Base-by-base conservation (phyloP, 805 yeast genomes). In the Yarrowia deformans region DNA sequence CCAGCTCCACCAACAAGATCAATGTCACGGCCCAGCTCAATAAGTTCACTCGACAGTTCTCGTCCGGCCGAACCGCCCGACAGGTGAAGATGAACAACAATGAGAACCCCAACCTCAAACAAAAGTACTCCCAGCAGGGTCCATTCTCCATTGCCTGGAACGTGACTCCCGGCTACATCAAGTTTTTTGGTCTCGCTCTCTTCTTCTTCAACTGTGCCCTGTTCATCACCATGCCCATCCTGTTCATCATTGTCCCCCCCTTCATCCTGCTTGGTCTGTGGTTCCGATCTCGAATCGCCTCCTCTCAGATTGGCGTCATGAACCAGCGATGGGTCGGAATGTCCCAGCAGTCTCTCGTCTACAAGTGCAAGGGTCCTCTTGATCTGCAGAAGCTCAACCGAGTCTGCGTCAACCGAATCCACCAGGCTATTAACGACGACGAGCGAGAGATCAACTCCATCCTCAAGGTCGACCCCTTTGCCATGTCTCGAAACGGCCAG, bases 321-420 rank as follows among this genome's bases (percentile, higher is more conserved):
- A 48, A 63, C 56, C 68, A 63, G 48, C 45, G 68, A 46, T 63
- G 68, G 68, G 48, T 29, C 18, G 68, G 56, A 6, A 63, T 63
- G 68, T 48, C 55, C 29, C 35, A 49, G 56, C 68, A 49, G 39
- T 13, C 56, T 9, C 55, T 63, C 23, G 56, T 49, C 23, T 63
- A 48, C 56, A 49, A 48, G 46, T 14, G 32, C 32, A 37, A 49
- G 56, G 68, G 68, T 12, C 68, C 68, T 16, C 56, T 63, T 23
- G 48, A 48, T 35, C 35, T 63, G 7, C 45, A 35, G 32, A 63
- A 63, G 48, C 56, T 63, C 46, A 63, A 63, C 39, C 23, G 39
- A n/a, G 48, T 35, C 5, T 48, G 55, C 3, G 56, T 63, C 29
- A 35, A 48, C 46, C 68, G 68, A 23, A 48, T 63, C 39, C 68